A percentile compares a stretch with the other conserved stretches of the same genome.
phyloP scores from a whole-genome alignment of 257 asterid species.

The Solanum chilense region DNA sequence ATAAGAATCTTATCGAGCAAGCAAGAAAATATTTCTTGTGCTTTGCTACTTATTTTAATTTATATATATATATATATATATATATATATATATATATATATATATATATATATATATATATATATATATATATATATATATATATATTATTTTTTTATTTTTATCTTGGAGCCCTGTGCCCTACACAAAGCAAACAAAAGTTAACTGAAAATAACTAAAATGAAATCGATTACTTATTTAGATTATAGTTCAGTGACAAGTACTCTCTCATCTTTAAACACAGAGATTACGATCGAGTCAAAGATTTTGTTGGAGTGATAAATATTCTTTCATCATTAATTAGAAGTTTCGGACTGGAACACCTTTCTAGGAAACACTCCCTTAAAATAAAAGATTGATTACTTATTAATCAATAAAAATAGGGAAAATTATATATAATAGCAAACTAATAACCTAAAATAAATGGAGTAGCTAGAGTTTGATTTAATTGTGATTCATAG shows the following conservation, averaged over 20 bases:
- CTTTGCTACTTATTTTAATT: not conserved
- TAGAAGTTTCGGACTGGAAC: too few species aligned
- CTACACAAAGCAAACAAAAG: not conserved
- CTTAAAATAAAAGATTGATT: too few species aligned
- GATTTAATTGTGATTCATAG: too few species aligned
- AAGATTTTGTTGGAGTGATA: not conserved
- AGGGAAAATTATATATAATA: too few species aligned
- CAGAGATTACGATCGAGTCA: too few species aligned
- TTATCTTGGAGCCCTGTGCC: not conserved
- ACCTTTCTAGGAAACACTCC: too few species aligned
- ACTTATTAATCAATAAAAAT: too few species aligned
- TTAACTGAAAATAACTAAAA: not conserved
- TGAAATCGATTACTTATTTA: not conserved
- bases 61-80: not conserved
- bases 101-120: not conserved
- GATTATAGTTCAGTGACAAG: not conserved
- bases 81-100: not conserved
- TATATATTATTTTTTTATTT: too few species aligned
- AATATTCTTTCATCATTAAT: too few species aligned
- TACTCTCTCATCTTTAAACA: rapidly evolving
- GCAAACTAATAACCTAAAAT: too few species aligned
- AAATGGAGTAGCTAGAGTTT: too few species aligned
- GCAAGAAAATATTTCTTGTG: slow-evolving; percentile 5
- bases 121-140: not conserved
- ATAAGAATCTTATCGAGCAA: slow-evolving; percentile 1